These are phyloP conservation scores for Yamadazyma oceani DNA, from an alignment of 1,139 yeast species.

Conservation along the genomic window DNA sequence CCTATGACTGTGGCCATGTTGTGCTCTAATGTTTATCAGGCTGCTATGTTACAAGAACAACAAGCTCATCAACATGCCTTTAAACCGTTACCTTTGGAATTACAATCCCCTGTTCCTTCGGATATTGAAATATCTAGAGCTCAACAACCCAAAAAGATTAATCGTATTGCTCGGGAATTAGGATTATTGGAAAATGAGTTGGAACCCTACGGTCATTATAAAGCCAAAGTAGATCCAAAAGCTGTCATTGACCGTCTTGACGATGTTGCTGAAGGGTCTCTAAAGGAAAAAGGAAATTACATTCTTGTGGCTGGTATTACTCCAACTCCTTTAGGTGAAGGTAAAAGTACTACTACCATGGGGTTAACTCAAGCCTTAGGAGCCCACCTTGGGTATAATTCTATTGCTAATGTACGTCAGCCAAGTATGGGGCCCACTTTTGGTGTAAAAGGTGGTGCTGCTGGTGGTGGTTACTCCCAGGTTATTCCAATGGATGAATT, in stretches of 20 bases:
- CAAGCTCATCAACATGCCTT: slow-evolving; percentile 46
- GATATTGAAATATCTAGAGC: slow-evolving; percentile 75
- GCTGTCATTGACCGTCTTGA: slow-evolving; percentile 56
- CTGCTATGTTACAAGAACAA: slow-evolving; percentile 58
- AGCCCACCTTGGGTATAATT: slow-evolving; percentile 66
- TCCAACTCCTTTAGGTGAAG: slow-evolving; percentile 83
- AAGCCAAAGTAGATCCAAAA: slow-evolving; percentile 69
- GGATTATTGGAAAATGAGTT: slow-evolving; percentile 63
- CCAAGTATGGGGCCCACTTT: slow-evolving; percentile 89
- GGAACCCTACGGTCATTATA: slow-evolving; percentile 71
- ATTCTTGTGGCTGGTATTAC: slow-evolving; percentile 80
- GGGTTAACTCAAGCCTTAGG: slow-evolving; percentile 80
- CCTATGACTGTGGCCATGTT: slow-evolving; percentile 90
- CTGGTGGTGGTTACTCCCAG: slow-evolving; percentile 85
- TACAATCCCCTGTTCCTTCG: slow-evolving; percentile 65
- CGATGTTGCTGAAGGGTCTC: slow-evolving; percentile 50
- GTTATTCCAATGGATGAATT: slow-evolving; percentile 89
- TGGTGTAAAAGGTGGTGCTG: slow-evolving; percentile 89
- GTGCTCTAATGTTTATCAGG: slow-evolving; percentile 63
- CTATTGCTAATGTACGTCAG: slow-evolving; percentile 80
- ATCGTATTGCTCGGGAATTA: slow-evolving; percentile 61
- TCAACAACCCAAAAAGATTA: slow-evolving; percentile 68
- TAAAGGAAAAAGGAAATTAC: slow-evolving; percentile 53
- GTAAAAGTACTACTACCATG: slow-evolving; percentile 78
- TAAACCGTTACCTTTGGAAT: slow-evolving; percentile 50